phyloP scores from a whole-genome alignment of 2,329 filamentous ascomycete genomes.

The Fusarium subtropicale region DNA sequence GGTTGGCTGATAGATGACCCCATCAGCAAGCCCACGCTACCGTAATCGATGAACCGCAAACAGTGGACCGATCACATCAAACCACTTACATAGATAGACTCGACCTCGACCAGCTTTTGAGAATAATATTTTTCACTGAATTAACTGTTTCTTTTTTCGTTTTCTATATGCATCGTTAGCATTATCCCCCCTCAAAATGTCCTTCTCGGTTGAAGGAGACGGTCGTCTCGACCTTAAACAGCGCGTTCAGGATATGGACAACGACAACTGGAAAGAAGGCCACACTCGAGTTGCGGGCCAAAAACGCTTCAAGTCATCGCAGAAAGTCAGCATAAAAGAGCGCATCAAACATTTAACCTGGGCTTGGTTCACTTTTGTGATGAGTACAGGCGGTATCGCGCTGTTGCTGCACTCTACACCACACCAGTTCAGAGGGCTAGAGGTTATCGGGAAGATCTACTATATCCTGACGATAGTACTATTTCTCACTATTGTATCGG shows the following conservation, averaged over 20 bases:
- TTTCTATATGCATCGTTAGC: background rate
- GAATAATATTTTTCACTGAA: background rate
- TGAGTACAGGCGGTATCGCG: conserved; percentile 52
- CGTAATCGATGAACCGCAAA: conserved; percentile 10
- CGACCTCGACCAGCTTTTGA: background rate
- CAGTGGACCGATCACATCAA: conserved; percentile 11
- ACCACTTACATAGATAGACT: background rate
- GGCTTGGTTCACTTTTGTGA: conserved; percentile 51
- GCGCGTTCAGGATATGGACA: conserved; percentile 39
- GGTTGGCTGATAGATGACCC: conserved; percentile 7
- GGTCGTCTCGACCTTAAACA: conserved; percentile 29
- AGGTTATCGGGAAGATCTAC: conserved; percentile 60
- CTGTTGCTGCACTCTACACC: conserved; percentile 51
- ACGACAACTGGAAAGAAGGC: conserved; percentile 46
- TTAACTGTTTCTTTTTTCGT: no score
- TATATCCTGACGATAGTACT: conserved; percentile 64
- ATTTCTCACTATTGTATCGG: conserved; percentile 60
- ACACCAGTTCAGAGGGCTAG: conserved; percentile 59
- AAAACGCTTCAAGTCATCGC: conserved; percentile 26
- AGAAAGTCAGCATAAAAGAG: conserved; percentile 35
- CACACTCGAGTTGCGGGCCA: conserved; percentile 44
- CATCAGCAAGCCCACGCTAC: conserved; percentile 1
- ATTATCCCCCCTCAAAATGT: background rate
- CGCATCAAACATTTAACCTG: conserved; percentile 47
- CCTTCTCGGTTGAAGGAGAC: conserved; percentile 4